Evolutionary conservation across 1,139 yeast species (phyloP).

Genomic region (Diutina siamensis): DNA sequence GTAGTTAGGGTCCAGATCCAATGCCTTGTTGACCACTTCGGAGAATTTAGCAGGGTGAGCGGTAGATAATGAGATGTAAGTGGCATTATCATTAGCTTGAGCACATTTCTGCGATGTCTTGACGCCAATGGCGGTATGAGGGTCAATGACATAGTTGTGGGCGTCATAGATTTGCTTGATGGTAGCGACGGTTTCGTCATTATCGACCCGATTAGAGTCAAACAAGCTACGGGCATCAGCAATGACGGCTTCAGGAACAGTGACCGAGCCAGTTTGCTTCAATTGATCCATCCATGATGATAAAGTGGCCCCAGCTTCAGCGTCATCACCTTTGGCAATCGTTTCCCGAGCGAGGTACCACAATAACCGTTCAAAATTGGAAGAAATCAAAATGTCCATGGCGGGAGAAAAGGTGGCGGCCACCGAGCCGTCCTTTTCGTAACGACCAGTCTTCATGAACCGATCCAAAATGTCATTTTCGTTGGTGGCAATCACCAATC

Average conservation of each 20-base stretch:
- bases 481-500: conserved; percentile 87
- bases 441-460: conserved; percentile 76
- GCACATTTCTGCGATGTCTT: conserved; percentile 50
- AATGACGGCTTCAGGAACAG: conserved; percentile 55
- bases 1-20: conserved; percentile 54
- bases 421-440: conserved; percentile 56
- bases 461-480: conserved; percentile 91
- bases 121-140: conserved; percentile 94
- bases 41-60: conserved; percentile 99
- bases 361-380: conserved; percentile 89
- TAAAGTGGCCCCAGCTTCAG: conserved; percentile 65
- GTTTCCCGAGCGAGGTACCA: conserved; percentile 85
- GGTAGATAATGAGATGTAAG: conserved; percentile 78
- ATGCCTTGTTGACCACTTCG: conserved; percentile 83
- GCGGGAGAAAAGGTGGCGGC: conserved; percentile 94
- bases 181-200: conserved; percentile 64
- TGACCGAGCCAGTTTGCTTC: conserved; percentile 64
- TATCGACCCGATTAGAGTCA: conserved; percentile 70
- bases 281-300: conserved; percentile 70
- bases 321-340: conserved; percentile 39
- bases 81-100: conserved; percentile 24
- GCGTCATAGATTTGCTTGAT: conserved; percentile 57
- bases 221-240: conserved; percentile 58
- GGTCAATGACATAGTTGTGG: conserved; percentile 72
- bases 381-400: conserved; percentile 92